A percentile compares a stretch with the other conserved stretches of the same genome.
These are phyloP conservation scores for Ophiostoma himal-ulmi DNA, from an alignment of 2,329 filamentous ascomycete genomes.

Conservation along the genomic window DNA sequence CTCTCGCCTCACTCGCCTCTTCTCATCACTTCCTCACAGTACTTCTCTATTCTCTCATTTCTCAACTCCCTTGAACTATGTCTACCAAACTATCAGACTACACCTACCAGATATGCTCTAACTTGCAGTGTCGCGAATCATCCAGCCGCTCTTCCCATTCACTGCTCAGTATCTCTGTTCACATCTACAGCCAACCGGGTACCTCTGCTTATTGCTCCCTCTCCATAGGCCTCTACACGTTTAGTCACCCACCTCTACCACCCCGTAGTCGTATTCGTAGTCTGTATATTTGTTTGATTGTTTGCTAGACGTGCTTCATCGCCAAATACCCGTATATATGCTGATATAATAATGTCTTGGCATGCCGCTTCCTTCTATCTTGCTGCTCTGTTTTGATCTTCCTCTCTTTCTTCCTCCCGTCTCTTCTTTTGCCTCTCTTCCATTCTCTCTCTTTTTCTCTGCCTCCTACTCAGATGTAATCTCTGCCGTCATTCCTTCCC, in stretches of 20 bases:
- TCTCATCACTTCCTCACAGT: background rate
- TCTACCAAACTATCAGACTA: background rate
- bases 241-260: background rate
- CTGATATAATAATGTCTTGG: conserved; percentile 3
- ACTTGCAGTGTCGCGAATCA: conserved; percentile 2
- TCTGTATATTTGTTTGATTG: background rate
- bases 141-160: background rate
- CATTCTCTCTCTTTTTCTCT: background rate
- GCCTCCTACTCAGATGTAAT: background rate
- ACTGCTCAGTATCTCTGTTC: background rate
- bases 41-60: background rate
- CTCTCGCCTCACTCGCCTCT: background rate
- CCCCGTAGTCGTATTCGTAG: background rate
- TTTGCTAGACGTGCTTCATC: background rate
- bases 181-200: background rate
- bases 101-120: background rate
- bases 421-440: background rate
- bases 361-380: background rate
- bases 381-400: background rate
- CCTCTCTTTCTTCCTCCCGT: background rate
- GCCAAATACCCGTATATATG: background rate
- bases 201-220: background rate
- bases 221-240: background rate
- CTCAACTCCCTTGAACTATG: too few species aligned
- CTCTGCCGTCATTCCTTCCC: conserved; percentile 1